A percentile compares a stretch with the other conserved stretches of the same genome.
phyloP scores from a whole-genome alignment of 2,329 filamentous ascomycete genomes.

The Xylariaceae sp. region DNA sequence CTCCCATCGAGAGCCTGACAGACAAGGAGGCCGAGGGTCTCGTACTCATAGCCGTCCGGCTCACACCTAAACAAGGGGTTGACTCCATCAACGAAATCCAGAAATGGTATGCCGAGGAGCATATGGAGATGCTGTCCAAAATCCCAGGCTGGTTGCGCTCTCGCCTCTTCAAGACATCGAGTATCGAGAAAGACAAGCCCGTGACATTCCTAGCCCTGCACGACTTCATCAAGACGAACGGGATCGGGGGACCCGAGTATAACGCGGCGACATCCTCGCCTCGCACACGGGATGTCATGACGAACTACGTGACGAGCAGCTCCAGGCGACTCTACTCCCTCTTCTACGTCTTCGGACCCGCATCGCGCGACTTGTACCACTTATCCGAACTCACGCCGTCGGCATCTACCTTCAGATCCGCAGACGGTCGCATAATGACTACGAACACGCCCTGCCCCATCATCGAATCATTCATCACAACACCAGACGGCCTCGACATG shows the following conservation, averaged over 20 bases:
- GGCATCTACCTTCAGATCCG: conserved; percentile 46
- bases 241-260: conserved; percentile 59
- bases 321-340: conserved; percentile 60
- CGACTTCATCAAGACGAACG: conserved; percentile 65
- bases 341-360: conserved; percentile 75
- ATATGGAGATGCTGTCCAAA: conserved; percentile 64
- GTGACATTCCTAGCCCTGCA: conserved; percentile 62
- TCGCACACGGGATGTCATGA: conserved; percentile 55
- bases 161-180: conserved; percentile 62
- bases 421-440: conserved; percentile 53
- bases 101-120: conserved; percentile 72
- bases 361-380: conserved; percentile 60
- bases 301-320: conserved; percentile 52
- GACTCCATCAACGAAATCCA: conserved; percentile 49
- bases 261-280: conserved; percentile 57
- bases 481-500: conserved; percentile 61
- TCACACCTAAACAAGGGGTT: conserved; percentile 48
- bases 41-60: conserved; percentile 57
- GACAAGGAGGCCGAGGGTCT: conserved; percentile 55
- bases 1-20: conserved; percentile 53
- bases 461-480: conserved; percentile 63
- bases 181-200: conserved; percentile 47
- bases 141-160: conserved; percentile 76
- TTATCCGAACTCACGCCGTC: conserved; percentile 46
- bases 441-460: conserved; percentile 46